phyloP scores from a whole-genome alignment of 2,329 filamentous ascomycete species.

The Xylariaceae sp. region DNA sequence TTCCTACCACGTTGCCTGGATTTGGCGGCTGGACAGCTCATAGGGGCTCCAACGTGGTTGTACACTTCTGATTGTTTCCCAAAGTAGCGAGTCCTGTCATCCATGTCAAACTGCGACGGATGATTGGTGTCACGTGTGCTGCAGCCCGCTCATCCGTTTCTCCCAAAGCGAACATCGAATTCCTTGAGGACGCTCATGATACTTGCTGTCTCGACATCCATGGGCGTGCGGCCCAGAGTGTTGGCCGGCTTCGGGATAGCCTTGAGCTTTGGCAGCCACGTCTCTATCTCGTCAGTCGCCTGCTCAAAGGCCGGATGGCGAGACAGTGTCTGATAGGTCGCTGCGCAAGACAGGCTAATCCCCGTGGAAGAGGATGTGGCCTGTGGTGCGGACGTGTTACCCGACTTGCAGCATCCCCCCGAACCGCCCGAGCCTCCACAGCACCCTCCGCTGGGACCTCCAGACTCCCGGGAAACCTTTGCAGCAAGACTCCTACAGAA shows the following conservation, averaged over 20 bases:
- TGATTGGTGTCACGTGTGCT: not conserved
- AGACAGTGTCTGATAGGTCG: constrained; percentile 72
- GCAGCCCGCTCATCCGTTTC: constrained; percentile 25
- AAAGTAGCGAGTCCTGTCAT: too few relatives aligned
- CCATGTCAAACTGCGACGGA: too few relatives aligned
- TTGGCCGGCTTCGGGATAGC: constrained; percentile 44
- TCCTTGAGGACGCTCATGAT: constrained; percentile 82
- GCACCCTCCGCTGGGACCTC: constrained; percentile 44
- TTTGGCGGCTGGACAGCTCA: too few relatives aligned
- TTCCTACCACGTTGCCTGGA: too few relatives aligned
- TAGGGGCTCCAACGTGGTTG: too few relatives aligned
- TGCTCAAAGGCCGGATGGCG: constrained; percentile 71
- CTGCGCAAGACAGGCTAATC: constrained; percentile 65
- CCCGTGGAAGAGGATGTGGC: constrained; percentile 30
- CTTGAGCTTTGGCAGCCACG: constrained; percentile 69
- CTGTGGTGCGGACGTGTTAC: constrained; percentile 21
- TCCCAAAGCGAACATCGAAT: constrained; percentile 69
- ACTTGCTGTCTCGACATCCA: constrained; percentile 76
- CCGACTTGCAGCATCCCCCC: constrained; percentile 57
- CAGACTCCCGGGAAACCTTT: constrained; percentile 43
- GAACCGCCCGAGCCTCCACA: constrained; percentile 56
- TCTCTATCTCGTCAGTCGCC: constrained; percentile 67
- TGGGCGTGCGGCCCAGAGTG: constrained; percentile 46
- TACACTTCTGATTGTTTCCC: too few relatives aligned
- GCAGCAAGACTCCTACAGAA: constrained; percentile 80